Percentiles rank a stretch among this genome's conserved stretches.
Conservation (phyloP, 2,329 filamentous ascomycete species). For the Macrophomina tecta region DNA sequence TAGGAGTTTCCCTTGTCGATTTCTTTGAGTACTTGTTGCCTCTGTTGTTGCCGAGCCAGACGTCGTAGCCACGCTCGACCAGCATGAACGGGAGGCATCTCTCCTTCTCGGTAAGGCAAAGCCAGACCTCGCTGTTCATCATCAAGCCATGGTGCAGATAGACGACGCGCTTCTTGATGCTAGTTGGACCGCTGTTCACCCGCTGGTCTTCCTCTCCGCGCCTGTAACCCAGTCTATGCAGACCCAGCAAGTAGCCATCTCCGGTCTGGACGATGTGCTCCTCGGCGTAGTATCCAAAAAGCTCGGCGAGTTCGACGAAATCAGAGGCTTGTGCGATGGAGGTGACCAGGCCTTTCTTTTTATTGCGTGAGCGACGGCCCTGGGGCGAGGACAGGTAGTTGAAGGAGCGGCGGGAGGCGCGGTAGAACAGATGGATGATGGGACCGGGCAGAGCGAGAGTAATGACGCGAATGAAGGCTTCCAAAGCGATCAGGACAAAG, state of each 20-base stretch:
- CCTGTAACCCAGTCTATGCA: constrained; percentile 85
- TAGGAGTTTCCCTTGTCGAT: constrained; percentile 76
- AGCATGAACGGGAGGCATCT: constrained; percentile 87
- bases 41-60: constrained; percentile 97
- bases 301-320: constrained; percentile 89
- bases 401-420: constrained; percentile 80
- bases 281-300: constrained; percentile 92
- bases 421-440: constrained; percentile 82
- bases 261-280: constrained; percentile 95
- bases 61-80: constrained; percentile 90
- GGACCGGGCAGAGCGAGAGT: constrained; percentile 86
- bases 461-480: constrained; percentile 81
- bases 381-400: constrained; percentile 76
- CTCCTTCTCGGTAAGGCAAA: constrained; percentile 85
- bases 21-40: constrained; percentile 99
- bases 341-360: constrained; percentile 75
- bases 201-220: constrained; percentile 79
- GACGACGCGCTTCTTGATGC: constrained; percentile 80
- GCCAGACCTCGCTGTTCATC: constrained; percentile 99
- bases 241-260: constrained; percentile 89
- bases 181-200: constrained; percentile 74
- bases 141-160: constrained; percentile 95
- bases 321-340: constrained; percentile 85
- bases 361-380: constrained; percentile 69
- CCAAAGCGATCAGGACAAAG: constrained; percentile 80